Evolutionary conservation across 176 grass and related monocot species (phyloP).

Genomic region (Triticum aestivum): IWGSC_CS_RefSeq_v2.1 NC_057804.1:449955343-449955842

Average conservation of each 20-base stretch:
- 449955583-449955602: not conserved
- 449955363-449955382: not conserved
- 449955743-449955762: not conserved
- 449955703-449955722: not conserved
- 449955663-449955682: not conserved
- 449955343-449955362: too few species aligned
- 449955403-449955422: not conserved
- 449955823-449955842: not conserved
- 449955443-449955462: too few species aligned
- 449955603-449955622: not conserved
- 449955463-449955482: not conserved
- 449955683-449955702: not conserved
- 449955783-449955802: not conserved
- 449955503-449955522: not conserved
- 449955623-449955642: not conserved
- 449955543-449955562: not conserved
- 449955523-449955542: not conserved
- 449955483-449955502: not conserved
- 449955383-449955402: not conserved
- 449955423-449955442: not conserved
- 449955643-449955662: not conserved
- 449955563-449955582: not conserved
- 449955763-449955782: not conserved
- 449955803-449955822: not conserved
- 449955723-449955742: not conserved